These are phyloP conservation scores for Hypoxylon sp. DNA, from an alignment of 2,329 filamentous ascomycete species.

Conservation along the genomic window DNA sequence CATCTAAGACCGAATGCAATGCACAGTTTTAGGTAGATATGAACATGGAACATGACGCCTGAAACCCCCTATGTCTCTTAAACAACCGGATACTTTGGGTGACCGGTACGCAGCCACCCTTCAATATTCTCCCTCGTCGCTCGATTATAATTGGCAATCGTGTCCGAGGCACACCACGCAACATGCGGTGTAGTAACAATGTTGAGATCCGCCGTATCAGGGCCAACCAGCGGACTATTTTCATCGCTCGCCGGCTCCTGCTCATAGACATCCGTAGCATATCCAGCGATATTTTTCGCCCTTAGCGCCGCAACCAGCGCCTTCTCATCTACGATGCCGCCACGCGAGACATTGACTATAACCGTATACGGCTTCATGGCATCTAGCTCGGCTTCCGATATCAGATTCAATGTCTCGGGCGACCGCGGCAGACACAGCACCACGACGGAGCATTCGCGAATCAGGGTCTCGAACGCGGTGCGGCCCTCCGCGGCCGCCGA, in stretches of 20 bases:
- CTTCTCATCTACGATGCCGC: conserved; percentile 53
- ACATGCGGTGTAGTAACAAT: conserved; percentile 53
- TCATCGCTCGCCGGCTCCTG: conserved; percentile 50
- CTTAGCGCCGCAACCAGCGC: conserved; percentile 50
- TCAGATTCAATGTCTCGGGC: conserved; percentile 50
- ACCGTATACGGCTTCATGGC: conserved; percentile 48
- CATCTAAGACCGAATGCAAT: conserved; percentile 16
- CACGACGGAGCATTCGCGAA: conserved; percentile 50
- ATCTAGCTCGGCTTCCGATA: conserved; percentile 47
- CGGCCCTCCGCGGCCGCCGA: conserved; percentile 42
- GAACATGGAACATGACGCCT: background rate
- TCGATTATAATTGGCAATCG: conserved; percentile 48
- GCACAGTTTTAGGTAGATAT: background rate
- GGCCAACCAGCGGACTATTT: conserved; percentile 45
- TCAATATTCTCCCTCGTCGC: conserved; percentile 49
- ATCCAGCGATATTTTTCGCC: conserved; percentile 51
- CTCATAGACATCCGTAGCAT: conserved; percentile 51
- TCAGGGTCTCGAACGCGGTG: conserved; percentile 48
- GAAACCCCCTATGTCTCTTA: conserved; percentile 6
- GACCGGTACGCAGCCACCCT: conserved; percentile 46
- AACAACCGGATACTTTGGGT: conserved; percentile 45
- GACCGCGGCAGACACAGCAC: conserved; percentile 51
- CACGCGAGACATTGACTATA: conserved; percentile 54
- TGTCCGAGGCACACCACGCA: conserved; percentile 54
- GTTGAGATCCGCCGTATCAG: conserved; percentile 50